Evolutionary conservation across 2,329 filamentous ascomycete species (phyloP), one percentile per base, ranked within the genome.

Genomic region (Neofusicoccum parvum): DNA sequence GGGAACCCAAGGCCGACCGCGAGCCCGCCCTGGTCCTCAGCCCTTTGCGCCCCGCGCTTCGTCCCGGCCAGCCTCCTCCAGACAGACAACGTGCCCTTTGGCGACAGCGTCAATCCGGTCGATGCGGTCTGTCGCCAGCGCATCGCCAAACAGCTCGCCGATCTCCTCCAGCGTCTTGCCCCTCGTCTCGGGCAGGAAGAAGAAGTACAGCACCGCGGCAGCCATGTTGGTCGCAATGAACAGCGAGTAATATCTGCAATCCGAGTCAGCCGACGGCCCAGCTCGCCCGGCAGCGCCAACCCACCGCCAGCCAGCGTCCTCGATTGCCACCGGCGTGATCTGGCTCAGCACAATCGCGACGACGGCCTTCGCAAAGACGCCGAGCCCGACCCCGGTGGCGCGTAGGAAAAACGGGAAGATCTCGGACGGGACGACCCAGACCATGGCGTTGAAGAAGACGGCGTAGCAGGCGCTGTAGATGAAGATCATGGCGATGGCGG

Each of bases 331-430:
- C 27, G 67, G 67, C 3, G 65, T 63, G n/a, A 67, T 58, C 17
- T 48, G 51, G 2, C 46, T 62, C n/a, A 70, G 71, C 3, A 68
- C 70, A 23, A 75, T 66, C 12, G 70, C 62, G 15, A 23, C 49
- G 17, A 51, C 49, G 39, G 67, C 70, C 32, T 54, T 67, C 43
- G 71, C 74, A 66, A 74, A 74, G 4, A 68, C 69, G 10, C 65
- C 68, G 41, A 67, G 70, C 54, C 50, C 67, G 64, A 64, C 49
- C 11, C 70, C 67, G 59, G 71, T 64, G 56, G 70, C 71, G 14
- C 73, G 49, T 4, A 65, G 32, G 63, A 75, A 72, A 2, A 74
- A 76, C 5, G 74, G 75, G 69, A 72, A 76, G 23, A 77, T 75
- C 62, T 78, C 75, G 12, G 70, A 73, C 5, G 69, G 69, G 48